These are phyloP conservation scores for Calocybe cyanea DNA, from an alignment of 768 basidiomycete genomes.

Conservation along the genomic window DNA sequence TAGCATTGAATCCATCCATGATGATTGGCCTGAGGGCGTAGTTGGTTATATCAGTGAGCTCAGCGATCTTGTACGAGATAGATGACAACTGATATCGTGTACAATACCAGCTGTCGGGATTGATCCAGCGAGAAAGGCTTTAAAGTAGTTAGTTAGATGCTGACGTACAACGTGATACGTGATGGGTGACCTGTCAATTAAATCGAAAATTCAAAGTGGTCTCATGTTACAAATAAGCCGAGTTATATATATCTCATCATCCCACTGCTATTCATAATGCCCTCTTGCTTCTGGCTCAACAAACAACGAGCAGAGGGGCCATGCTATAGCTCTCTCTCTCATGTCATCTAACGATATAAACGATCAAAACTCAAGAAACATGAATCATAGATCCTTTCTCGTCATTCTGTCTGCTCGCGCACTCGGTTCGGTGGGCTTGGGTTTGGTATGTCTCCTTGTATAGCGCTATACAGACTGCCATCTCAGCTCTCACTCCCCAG, in stretches of 20 bases:
- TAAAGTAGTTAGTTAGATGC: background rate
- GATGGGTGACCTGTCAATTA: constrained; percentile 9
- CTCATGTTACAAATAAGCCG: constrained; percentile 26
- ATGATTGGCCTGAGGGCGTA: constrained; percentile 28
- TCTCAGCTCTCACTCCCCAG: constrained; percentile 20
- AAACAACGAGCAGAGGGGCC: background rate
- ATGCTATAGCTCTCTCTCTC: constrained; percentile 8
- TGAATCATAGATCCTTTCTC: constrained; percentile 12
- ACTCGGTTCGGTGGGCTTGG: constrained; percentile 28
- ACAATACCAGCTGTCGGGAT: constrained; percentile 24
- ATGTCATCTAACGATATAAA: too few species aligned
- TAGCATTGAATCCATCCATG: constrained; percentile 23
- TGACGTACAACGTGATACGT: constrained; percentile 4
- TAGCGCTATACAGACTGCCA: background rate
- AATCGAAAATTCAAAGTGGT: constrained; percentile 34
- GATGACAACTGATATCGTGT: background rate
- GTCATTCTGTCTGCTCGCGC: constrained; percentile 21
- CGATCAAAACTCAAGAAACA: too few species aligned
- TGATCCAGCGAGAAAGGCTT: constrained; percentile 19
- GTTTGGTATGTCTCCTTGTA: constrained; percentile 29
- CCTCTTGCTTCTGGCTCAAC: background rate
- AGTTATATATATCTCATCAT: constrained; percentile 16
- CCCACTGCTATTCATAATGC: constrained; percentile 16
- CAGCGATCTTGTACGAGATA: background rate
- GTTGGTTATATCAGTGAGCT: constrained; percentile 27